A percentile compares a stretch with the other conserved stretches of the same genome.
Evolutionary conservation across 1,284 basidiomycete species (phyloP).

Genomic region (Ustilago loliicola): DNA sequence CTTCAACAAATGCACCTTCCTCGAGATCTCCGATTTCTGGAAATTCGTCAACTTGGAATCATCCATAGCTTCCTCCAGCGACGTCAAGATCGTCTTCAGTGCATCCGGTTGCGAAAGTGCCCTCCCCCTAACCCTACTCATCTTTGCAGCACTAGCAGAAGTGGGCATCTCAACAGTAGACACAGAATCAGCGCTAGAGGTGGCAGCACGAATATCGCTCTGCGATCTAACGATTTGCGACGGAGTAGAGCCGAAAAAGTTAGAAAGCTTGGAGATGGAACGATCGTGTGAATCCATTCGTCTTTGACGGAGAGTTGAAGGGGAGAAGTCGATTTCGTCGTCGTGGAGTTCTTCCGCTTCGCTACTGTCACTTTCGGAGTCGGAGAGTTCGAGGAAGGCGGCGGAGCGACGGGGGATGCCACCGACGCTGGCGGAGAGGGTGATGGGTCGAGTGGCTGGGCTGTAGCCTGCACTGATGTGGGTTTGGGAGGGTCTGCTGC

Average conservation of each 20-base stretch:
- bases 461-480: neutral
- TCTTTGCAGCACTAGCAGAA: neutral
- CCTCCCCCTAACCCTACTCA: neutral
- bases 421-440: constrained; percentile 15
- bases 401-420: constrained; percentile 24
- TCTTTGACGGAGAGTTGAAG: constrained; percentile 15
- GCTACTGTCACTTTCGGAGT: constrained; percentile 40
- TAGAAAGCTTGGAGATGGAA: constrained; percentile 45
- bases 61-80: constrained; percentile 40
- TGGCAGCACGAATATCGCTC: constrained; percentile 15
- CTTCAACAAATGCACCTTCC: constrained; percentile 35
- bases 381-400: constrained; percentile 44
- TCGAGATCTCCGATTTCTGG: constrained; percentile 43
- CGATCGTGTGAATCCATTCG: constrained; percentile 23
- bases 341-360: constrained; percentile 27
- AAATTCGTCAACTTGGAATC: constrained; percentile 34
- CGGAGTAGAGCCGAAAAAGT: constrained; percentile 49
- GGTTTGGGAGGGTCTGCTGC: neutral
- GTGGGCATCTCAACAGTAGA: neutral
- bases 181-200: constrained; percentile 12
- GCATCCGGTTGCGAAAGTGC: constrained; percentile 22
- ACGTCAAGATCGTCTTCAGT: constrained; percentile 31
- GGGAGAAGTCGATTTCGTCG: constrained; percentile 9
- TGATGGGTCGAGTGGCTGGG: neutral
- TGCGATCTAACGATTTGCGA: constrained; percentile 38